Conservation (phyloP, 2,329 filamentous ascomycete species). For the Cercospora janseana region DNA sequence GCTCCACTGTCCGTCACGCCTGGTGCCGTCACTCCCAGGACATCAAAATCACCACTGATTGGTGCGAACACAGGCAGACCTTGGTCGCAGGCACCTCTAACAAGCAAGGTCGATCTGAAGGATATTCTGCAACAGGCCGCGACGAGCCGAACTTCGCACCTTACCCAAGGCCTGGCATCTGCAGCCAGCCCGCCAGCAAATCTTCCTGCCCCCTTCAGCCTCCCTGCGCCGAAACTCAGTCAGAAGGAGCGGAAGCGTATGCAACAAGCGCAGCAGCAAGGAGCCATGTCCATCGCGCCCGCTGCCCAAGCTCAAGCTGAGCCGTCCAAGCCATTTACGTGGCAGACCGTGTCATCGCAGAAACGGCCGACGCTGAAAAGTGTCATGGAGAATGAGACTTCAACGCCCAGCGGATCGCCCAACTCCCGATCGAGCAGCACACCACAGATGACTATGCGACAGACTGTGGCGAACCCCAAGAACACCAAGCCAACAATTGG, state of each 20-base stretch:
- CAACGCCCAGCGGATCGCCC: constrained; percentile 32
- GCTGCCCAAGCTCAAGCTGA: not conserved
- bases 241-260: constrained; percentile 90
- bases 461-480: constrained; percentile 55
- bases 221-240: constrained; percentile 64
- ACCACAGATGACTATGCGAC: constrained; percentile 59
- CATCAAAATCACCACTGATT: constrained; percentile 36
- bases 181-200: constrained; percentile 27
- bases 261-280: constrained; percentile 60
- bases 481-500: constrained; percentile 16
- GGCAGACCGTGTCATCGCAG: constrained; percentile 60
- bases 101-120: constrained; percentile 65
- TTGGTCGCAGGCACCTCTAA: constrained; percentile 56
- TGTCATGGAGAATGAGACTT: constrained; percentile 42
- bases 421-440: constrained; percentile 38
- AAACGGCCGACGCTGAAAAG: constrained; percentile 54
- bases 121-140: constrained; percentile 70
- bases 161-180: constrained; percentile 42
- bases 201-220: constrained; percentile 31
- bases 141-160: constrained; percentile 43
- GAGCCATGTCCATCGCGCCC: constrained; percentile 27
- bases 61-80: constrained; percentile 40
- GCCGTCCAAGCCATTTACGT: constrained; percentile 45
- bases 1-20: constrained; percentile 32
- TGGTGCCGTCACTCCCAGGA: constrained; percentile 31